These are phyloP conservation scores for Penicillium turbatum DNA, from an alignment of 495 filamentous ascomycete species.

Conservation along the genomic window DNA sequence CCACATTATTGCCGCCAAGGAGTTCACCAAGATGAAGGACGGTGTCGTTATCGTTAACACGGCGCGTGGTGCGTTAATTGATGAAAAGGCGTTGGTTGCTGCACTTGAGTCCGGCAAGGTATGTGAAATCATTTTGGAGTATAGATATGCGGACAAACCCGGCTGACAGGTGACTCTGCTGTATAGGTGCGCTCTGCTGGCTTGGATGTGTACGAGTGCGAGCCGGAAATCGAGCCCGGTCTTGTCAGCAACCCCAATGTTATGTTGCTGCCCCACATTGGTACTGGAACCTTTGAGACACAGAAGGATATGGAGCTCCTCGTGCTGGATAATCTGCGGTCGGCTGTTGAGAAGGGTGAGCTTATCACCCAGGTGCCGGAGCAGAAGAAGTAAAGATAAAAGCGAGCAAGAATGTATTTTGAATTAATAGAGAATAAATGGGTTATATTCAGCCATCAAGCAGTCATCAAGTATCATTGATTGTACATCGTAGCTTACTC, in stretches of 20 bases:
- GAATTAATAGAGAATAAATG: neutral
- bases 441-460: too few relatives aligned
- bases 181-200: constrained; percentile 50
- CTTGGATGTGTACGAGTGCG: constrained; percentile 80
- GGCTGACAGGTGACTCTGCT: neutral
- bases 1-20: constrained; percentile 62
- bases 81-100: constrained; percentile 70
- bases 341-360: constrained; percentile 58
- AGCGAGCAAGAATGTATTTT: neutral
- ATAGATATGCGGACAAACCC: neutral
- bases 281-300: constrained; percentile 61
- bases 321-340: constrained; percentile 62
- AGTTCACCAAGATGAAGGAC: constrained; percentile 68
- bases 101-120: constrained; percentile 68
- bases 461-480: neutral
- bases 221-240: constrained; percentile 67
- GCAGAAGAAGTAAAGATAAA: constrained; percentile 43
- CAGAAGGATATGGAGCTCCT: constrained; percentile 77
- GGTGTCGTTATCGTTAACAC: constrained; percentile 82
- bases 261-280: constrained; percentile 77
- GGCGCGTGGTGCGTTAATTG: constrained; percentile 71
- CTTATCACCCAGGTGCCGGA: constrained; percentile 69
- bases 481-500: neutral
- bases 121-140: constrained; percentile 14
- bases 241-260: constrained; percentile 65